phyloP scores from a whole-genome alignment of 805 yeast species.

The Saccharomycopsis oosterbeekiorum region DNA sequence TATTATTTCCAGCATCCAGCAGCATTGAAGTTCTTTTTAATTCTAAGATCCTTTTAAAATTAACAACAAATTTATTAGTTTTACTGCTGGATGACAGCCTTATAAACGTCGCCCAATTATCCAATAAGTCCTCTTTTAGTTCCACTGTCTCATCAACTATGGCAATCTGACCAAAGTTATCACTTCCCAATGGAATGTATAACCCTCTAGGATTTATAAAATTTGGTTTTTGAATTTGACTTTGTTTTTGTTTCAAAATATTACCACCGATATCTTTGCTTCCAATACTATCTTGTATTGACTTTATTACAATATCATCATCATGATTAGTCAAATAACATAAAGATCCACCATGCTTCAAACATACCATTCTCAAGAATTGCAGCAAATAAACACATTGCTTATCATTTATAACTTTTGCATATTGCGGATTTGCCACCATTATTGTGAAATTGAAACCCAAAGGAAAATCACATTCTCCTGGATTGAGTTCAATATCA shows the following conservation, averaged over 20 bases:
- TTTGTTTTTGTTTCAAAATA: neutral
- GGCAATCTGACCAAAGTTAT: neutral
- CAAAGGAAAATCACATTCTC: conserved; percentile 6
- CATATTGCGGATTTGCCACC: neutral
- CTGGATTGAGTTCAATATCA: neutral
- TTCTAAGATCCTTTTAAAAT: neutral
- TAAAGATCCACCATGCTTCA: conserved; percentile 6
- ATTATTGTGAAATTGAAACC: neutral
- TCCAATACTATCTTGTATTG: neutral
- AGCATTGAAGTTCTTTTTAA: neutral
- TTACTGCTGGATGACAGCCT: neutral
- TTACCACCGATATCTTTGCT: neutral
- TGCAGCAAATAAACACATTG: neutral
- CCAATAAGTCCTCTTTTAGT: neutral
- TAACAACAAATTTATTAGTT: neutral
- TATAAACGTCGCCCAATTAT: neutral
- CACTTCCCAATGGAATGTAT: neutral
- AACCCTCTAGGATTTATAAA: neutral
- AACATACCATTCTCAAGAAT: conserved; percentile 1
- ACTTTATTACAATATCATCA: neutral
- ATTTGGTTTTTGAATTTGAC: neutral
- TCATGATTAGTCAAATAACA: neutral
- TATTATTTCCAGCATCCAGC: neutral
- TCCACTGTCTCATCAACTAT: neutral
- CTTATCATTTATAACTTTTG: neutral